Conservation (phyloP, 495 filamentous ascomycete species). For the Massariosphaeria phaeospora region DNA sequence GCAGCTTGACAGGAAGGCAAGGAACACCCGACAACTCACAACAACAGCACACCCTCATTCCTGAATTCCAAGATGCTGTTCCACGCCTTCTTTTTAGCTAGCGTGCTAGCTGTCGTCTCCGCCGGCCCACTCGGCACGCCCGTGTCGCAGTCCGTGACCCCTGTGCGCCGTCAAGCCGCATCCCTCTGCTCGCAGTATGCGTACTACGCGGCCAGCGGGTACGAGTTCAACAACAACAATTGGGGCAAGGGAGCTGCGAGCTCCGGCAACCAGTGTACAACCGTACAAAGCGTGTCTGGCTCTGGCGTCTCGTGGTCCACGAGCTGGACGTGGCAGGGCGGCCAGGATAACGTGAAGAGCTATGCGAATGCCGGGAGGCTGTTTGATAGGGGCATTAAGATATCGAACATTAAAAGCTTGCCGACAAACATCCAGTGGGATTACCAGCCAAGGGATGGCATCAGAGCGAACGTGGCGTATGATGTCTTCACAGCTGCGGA, state of each 20-base stretch:
- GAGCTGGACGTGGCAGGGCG: conserved; percentile 46
- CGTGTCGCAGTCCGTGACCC: too few relatives aligned
- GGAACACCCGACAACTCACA: too few relatives aligned
- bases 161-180: too few relatives aligned
- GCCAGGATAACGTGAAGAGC: conserved; percentile 45
- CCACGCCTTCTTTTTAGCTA: too few relatives aligned
- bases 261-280: conserved; percentile 45
- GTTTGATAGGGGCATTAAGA: conserved; percentile 37
- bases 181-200: conserved; percentile 43
- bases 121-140: too few relatives aligned
- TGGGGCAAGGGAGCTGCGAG: conserved; percentile 41
- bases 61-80: too few relatives aligned
- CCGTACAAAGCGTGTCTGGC: conserved; percentile 37
- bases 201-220: conserved; percentile 37
- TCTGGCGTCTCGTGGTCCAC: conserved; percentile 40
- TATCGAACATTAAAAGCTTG: conserved; percentile 41
- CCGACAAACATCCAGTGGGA: conserved; percentile 42
- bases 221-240: conserved; percentile 48
- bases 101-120: too few relatives aligned
- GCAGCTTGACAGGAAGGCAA: too few relatives aligned
- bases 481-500: conserved; percentile 48
- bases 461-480: conserved; percentile 47
- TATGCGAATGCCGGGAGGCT: conserved; percentile 41
- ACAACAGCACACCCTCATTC: too few relatives aligned
- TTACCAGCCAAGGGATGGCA: conserved; percentile 41